Conservation (phyloP, 495 filamentous ascomycete species). For the Penicillium manginii region DNA sequence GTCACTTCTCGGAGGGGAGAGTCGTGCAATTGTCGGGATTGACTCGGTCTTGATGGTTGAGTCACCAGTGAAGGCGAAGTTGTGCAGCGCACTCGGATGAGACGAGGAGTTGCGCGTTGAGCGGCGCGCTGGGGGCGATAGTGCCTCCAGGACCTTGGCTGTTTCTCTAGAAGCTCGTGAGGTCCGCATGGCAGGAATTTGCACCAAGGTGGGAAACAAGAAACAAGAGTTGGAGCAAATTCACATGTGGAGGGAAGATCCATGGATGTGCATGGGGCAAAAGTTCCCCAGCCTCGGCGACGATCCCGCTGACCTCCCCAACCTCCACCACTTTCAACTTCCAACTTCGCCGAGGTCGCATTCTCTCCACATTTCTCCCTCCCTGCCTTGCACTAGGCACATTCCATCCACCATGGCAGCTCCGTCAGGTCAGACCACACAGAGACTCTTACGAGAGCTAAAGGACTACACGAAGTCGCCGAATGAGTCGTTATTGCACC, state of each 20-base stretch:
- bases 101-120: constrained; percentile 41
- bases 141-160: constrained; percentile 51
- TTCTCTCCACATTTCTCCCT: constrained; percentile 4
- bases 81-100: constrained; percentile 31
- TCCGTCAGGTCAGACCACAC: constrained; percentile 46
- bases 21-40: constrained; percentile 13
- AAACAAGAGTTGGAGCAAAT: not conserved
- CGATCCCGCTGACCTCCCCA: constrained; percentile 7
- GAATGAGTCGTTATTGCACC: constrained; percentile 59
- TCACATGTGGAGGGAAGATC: constrained; percentile 20
- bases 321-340: not conserved
- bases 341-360: constrained; percentile 9
- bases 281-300: constrained; percentile 29
- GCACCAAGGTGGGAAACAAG: not conserved
- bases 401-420: constrained; percentile 30
- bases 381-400: not conserved
- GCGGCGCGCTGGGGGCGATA: constrained; percentile 46
- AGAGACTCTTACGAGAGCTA: constrained; percentile 69
- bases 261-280: constrained; percentile 11
- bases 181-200: constrained; percentile 56
- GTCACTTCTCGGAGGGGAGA: constrained; percentile 20
- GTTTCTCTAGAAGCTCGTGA: constrained; percentile 63
- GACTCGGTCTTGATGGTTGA: constrained; percentile 18
- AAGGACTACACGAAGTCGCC: constrained; percentile 59
- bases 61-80: constrained; percentile 34